These are phyloP conservation scores for Aspergillus calidoustus DNA, from an alignment of 2,329 filamentous ascomycete species.

Conservation along the genomic window DNA sequence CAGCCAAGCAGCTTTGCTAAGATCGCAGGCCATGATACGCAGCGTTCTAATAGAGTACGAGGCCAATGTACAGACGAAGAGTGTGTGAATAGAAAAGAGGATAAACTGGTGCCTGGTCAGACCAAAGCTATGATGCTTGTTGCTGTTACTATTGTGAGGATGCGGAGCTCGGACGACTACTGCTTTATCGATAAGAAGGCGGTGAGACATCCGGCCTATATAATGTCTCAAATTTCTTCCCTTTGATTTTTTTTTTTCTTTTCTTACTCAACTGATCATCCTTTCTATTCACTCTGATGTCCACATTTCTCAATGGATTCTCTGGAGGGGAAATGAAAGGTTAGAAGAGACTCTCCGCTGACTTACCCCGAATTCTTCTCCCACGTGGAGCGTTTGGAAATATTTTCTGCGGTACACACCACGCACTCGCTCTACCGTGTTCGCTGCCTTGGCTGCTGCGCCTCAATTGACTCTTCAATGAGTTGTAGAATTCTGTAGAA, in stretches of 20 bases:
- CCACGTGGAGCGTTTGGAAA: constrained; percentile 53
- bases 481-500: neutral
- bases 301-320: constrained; percentile 43
- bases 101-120: neutral
- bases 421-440: neutral
- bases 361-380: constrained; percentile 52
- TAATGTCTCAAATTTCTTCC: constrained; percentile 29
- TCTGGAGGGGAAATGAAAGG: constrained; percentile 54
- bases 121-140: neutral
- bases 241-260: constrained; percentile 31
- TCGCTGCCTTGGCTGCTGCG: neutral
- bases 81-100: neutral
- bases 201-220: constrained; percentile 28
- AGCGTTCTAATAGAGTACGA: neutral
- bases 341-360: constrained; percentile 44
- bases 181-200: constrained; percentile 44
- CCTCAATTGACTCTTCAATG: neutral
- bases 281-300: constrained; percentile 55
- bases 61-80: neutral
- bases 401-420: constrained; percentile 49
- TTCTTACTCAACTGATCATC: constrained; percentile 46
- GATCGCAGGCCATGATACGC: constrained; percentile 26
- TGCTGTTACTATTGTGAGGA: neutral
- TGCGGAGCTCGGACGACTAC: neutral
- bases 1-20: constrained; percentile 48